These are phyloP conservation scores for Cephalotrichum gorgonifer DNA, from an alignment of 2,329 filamentous ascomycete genomes.

Conservation along the genomic window DNA sequence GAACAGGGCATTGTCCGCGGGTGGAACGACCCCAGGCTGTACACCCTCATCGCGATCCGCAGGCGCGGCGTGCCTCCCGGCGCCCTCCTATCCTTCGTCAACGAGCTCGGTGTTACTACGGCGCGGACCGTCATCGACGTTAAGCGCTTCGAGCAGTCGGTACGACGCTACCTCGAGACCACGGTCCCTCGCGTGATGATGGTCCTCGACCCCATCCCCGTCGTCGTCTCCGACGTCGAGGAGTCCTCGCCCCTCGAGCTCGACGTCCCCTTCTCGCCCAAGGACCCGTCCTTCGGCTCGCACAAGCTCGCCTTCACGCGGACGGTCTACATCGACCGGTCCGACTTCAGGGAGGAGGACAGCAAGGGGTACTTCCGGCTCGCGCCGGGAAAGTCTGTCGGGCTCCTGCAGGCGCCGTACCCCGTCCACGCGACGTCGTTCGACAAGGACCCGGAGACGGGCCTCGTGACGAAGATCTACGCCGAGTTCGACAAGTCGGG, in stretches of 20 bases:
- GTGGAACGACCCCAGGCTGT: conserved; percentile 88
- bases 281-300: conserved; percentile 58
- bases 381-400: conserved; percentile 66
- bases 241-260: conserved; percentile 53
- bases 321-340: conserved; percentile 75
- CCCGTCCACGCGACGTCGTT: conserved; percentile 63
- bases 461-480: conserved; percentile 55
- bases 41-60: conserved; percentile 74
- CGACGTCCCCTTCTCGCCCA: conserved; percentile 71
- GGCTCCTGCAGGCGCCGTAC: conserved; percentile 61
- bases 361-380: conserved; percentile 71
- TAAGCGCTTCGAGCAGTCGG: conserved; percentile 70
- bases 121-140: conserved; percentile 70
- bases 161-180: conserved; percentile 77
- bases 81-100: conserved; percentile 80
- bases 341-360: conserved; percentile 68
- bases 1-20: conserved; percentile 66
- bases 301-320: conserved; percentile 57
- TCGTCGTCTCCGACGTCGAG: conserved; percentile 70
- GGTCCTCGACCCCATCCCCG: conserved; percentile 73
- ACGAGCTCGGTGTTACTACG: conserved; percentile 85
- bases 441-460: conserved; percentile 53
- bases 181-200: conserved; percentile 86
- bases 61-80: conserved; percentile 80
- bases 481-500: conserved; percentile 58